A percentile compares a stretch with the other conserved stretches of the same genome.
These are phyloP conservation scores for Teunomyces pallodes DNA, from an alignment of 805 yeast genomes.

Conservation along the genomic window DNA sequence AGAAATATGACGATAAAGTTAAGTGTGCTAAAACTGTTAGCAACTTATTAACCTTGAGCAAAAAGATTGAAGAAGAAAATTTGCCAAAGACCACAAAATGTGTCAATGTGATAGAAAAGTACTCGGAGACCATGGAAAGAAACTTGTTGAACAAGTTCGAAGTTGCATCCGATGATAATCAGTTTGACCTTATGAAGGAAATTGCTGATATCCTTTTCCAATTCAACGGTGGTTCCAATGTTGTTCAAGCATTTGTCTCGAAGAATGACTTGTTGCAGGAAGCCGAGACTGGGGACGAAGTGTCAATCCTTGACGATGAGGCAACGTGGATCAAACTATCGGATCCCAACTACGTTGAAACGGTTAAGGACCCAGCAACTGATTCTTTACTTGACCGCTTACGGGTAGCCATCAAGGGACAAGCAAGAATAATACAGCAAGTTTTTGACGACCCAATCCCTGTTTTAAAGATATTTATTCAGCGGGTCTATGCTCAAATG, in stretches of 20 bases:
- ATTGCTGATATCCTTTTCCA: conserved; percentile 71
- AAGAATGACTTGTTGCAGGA: conserved; percentile 70
- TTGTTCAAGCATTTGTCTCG: conserved; percentile 76
- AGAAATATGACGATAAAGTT: conserved; percentile 47
- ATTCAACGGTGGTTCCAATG: conserved; percentile 82
- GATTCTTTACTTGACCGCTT: conserved; percentile 50
- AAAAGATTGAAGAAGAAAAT: conserved; percentile 58
- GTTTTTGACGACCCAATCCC: conserved; percentile 71
- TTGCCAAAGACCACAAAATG: conserved; percentile 43
- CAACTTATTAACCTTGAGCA: conserved; percentile 61
- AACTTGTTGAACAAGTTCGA: conserved; percentile 68
- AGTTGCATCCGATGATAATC: conserved; percentile 66
- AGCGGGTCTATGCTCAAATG: conserved; percentile 74
- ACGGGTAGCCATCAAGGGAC: conserved; percentile 60
- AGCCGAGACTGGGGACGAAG: conserved; percentile 33
- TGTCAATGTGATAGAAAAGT: conserved; percentile 54
- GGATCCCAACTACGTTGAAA: conserved; percentile 53
- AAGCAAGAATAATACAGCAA: conserved; percentile 67
- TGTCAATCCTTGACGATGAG: conserved; percentile 40
- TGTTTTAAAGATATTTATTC: conserved; percentile 68
- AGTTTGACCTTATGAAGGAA: conserved; percentile 69
- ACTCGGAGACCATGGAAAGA: conserved; percentile 74
- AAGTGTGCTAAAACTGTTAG: conserved; percentile 69
- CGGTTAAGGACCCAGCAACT: conserved; percentile 51
- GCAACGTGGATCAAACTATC: conserved; percentile 57